These are phyloP conservation scores for Sphaerobolus stellatus DNA, from an alignment of 1,284 basidiomycete species.

Conservation along the genomic window DNA sequence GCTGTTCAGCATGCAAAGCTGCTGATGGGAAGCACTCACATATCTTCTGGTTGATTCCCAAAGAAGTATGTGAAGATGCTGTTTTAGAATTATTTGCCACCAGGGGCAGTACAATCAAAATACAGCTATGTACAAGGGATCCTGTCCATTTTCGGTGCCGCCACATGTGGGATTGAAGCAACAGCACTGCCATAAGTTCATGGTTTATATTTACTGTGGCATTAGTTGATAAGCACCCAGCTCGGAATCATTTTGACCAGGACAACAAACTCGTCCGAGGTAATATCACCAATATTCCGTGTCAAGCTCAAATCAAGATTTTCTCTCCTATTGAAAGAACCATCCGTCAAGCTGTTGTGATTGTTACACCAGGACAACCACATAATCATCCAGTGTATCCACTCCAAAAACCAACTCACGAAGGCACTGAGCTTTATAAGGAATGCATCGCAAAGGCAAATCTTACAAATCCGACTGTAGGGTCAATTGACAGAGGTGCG, in stretches of 20 bases:
- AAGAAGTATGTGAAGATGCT: neutral
- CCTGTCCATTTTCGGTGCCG: no score
- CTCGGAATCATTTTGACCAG: neutral
- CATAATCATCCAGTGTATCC: constrained; percentile 1
- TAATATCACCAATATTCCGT: neutral
- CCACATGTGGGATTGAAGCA: no score
- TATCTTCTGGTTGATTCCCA: neutral
- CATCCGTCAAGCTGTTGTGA: neutral
- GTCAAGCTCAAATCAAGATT: neutral
- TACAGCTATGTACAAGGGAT: no score
- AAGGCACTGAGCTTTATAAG: no score
- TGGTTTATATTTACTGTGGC: no score
- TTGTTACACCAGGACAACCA: no score
- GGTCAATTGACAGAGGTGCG: no score
- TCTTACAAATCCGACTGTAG: no score
- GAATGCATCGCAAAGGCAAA: no score
- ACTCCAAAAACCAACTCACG: no score
- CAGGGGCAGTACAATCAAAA: no score
- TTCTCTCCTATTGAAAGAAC: neutral
- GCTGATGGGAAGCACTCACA: neutral
- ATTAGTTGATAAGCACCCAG: neutral
- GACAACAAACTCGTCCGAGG: neutral
- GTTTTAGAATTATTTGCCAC: neutral
- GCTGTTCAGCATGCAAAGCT: neutral
- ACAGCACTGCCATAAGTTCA: no score